Percentiles rank a stretch among this genome's conserved stretches.
Evolutionary conservation across 1,284 basidiomycete species (phyloP).

Genomic region (Phenoliferia sp.): DNA sequence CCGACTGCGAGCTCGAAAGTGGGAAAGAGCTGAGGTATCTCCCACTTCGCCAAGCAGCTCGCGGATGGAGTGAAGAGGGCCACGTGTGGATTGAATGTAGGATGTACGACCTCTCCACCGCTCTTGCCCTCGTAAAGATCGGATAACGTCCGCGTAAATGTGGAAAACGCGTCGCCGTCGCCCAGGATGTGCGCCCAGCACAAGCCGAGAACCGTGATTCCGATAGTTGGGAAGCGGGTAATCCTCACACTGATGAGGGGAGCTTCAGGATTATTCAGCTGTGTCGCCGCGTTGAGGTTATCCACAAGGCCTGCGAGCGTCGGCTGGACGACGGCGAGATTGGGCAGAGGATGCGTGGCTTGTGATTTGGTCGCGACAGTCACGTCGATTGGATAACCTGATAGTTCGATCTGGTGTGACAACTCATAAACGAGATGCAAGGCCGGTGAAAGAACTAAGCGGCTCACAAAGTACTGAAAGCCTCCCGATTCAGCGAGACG

Average conservation of each 20-base stretch:
- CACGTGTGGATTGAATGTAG: not conserved
- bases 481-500: not conserved
- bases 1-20: not conserved
- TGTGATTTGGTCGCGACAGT: not conserved
- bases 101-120: not conserved
- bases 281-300: not conserved
- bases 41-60: not conserved
- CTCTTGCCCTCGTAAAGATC: not conserved
- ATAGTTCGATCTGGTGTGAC: not conserved
- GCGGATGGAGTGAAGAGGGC: not conserved
- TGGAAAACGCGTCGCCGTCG: not conserved
- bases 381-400: not conserved
- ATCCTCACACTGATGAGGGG: not conserved
- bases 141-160: not conserved
- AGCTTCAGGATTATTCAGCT: not conserved
- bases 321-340: not conserved
- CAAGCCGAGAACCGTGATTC: not conserved
- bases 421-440: not conserved
- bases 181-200: slow-evolving; percentile 4
- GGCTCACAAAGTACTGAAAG: not conserved
- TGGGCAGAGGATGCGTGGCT: not conserved
- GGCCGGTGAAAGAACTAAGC: not conserved
- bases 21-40: not conserved
- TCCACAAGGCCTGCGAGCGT: not conserved
- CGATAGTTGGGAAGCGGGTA: not conserved